Percentiles rank a stretch among this genome's conserved stretches.
Evolutionary conservation across 345 rosid species (phyloP).

Genomic region (Syzygium aromaticum): DNA sequence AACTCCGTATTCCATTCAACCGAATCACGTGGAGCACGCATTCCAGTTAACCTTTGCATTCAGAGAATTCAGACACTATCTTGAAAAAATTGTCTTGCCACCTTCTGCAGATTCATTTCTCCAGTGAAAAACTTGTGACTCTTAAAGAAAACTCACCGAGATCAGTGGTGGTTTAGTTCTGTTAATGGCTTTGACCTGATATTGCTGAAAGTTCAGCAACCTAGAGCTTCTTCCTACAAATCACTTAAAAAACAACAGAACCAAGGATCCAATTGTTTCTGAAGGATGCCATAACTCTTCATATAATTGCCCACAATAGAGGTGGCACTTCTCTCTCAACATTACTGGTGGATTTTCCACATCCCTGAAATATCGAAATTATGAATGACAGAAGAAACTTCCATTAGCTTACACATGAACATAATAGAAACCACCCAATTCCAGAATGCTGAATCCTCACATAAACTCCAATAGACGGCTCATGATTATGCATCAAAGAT

Average conservation of each 20-base stretch:
- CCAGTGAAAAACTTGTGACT: not conserved
- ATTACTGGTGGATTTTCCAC: not conserved
- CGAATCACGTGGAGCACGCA: not conserved
- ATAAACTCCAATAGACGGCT: not conserved
- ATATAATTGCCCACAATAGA: not conserved
- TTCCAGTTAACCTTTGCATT: not conserved
- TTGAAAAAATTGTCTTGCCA: not conserved
- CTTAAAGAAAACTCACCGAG: not conserved
- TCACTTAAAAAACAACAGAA: not conserved
- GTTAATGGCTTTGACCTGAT: not conserved
- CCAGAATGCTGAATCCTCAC: not conserved
- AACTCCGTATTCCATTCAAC: not conserved
- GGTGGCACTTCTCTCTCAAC: not conserved
- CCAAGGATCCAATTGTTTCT: not conserved
- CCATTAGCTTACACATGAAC: not conserved
- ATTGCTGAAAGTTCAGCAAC: not conserved
- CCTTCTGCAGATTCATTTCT: not conserved
- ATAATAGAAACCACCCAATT: not conserved
- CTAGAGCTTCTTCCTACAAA: not conserved
- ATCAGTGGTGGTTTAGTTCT: not conserved
- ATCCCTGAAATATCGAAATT: not conserved
- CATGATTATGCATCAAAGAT: not conserved
- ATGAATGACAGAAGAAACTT: not conserved
- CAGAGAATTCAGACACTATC: not conserved
- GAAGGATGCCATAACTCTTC: not conserved